Conservation (phyloP, 164 flowering plant species). For the Taxillus chinensis region DNA sequence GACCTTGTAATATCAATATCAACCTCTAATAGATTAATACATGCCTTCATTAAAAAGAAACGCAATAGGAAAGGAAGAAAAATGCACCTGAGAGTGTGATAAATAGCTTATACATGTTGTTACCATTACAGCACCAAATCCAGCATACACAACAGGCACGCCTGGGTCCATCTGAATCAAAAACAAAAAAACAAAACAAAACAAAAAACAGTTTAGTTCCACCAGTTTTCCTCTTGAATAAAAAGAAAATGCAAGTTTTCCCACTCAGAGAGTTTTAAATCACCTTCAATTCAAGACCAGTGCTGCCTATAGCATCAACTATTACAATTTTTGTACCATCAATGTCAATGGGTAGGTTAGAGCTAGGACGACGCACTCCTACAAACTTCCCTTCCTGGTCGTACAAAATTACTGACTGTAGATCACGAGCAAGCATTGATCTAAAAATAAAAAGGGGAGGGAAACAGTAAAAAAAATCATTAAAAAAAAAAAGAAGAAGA, state of each 20-base stretch:
- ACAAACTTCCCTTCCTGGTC: conserved; percentile 87
- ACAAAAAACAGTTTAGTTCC: conserved; percentile 6
- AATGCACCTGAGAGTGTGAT: conserved; percentile 82
- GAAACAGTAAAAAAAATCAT: not conserved
- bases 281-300: conserved; percentile 86
- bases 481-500: not conserved
- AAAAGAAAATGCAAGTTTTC: too few relatives aligned
- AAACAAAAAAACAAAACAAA: too few relatives aligned
- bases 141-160: conserved; percentile 91
- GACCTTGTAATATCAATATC: too few relatives aligned
- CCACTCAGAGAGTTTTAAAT: not conserved
- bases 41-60: too few relatives aligned
- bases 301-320: conserved; percentile 87
- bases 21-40: too few relatives aligned
- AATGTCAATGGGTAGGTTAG: conserved; percentile 85
- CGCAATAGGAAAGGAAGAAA: too few relatives aligned
- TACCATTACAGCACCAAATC: conserved; percentile 92
- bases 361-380: conserved; percentile 77
- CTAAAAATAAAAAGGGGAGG: conserved; percentile 20
- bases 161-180: conserved; percentile 84
- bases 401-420: conserved; percentile 73
- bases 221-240: not conserved
- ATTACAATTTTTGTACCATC: conserved; percentile 61
- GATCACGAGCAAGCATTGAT: conserved; percentile 95
- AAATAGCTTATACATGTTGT: conserved; percentile 86